Conservation (phyloP, 2,329 filamentous ascomycete species). For the Meredithiella fracta region DNA sequence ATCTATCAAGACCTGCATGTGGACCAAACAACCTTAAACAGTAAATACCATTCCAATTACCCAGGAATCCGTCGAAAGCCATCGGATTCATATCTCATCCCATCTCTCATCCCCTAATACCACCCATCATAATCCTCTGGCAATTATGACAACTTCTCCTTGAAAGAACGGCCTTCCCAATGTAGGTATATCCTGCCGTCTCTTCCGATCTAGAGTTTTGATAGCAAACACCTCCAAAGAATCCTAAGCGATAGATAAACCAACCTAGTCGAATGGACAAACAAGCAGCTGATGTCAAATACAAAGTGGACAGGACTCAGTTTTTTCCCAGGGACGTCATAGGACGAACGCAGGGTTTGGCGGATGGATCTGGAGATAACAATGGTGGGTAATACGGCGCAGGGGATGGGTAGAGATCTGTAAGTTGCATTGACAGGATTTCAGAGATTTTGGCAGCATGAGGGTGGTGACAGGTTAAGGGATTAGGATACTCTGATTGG, state of each 20-base stretch:
- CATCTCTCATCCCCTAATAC: not conserved
- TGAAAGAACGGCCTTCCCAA: not conserved
- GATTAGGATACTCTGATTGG: not conserved
- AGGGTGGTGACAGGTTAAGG: not conserved
- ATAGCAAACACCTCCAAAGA: no score
- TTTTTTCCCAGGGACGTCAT: not conserved
- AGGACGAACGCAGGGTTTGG: not conserved
- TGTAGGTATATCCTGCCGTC: not conserved
- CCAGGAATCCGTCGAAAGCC: not conserved
- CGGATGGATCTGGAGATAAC: not conserved
- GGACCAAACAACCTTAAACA: not conserved
- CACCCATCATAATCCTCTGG: not conserved
- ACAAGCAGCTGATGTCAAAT: no score
- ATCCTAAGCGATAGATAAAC: not conserved
- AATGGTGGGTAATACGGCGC: not conserved
- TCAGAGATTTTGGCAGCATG: not conserved
- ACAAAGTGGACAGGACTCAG: not conserved
- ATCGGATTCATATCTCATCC: not conserved
- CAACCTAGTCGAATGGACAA: not conserved
- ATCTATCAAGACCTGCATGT: not conserved
- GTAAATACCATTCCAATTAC: not conserved
- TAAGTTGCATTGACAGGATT: not conserved
- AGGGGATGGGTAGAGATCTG: not conserved
- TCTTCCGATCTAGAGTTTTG: no score
- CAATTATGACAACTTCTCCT: not conserved